These are phyloP conservation scores for Ormosia semicastrata DNA, from an alignment of 306 rosid species.

Conservation along the genomic window DNA sequence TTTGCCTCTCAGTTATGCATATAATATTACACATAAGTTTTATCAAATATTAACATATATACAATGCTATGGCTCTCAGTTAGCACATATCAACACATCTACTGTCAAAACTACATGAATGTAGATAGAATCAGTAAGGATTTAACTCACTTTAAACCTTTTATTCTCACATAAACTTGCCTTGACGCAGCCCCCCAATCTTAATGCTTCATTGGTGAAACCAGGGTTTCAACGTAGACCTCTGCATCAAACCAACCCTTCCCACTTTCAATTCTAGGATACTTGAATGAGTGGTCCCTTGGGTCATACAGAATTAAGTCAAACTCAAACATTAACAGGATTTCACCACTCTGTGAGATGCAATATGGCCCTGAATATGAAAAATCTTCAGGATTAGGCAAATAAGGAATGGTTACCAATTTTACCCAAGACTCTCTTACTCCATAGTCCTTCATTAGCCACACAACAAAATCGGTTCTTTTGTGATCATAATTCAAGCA, in stretches of 20 bases:
- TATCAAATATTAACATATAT: constrained; percentile 12
- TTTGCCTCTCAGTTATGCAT: constrained; percentile 4
- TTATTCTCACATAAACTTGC: constrained; percentile 18
- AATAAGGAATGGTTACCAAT: constrained; percentile 46
- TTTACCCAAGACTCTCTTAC: constrained; percentile 43
- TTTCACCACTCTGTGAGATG: constrained; percentile 42
- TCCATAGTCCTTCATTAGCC: constrained; percentile 51
- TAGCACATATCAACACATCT: constrained; percentile 23
- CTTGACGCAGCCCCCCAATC: not conserved
- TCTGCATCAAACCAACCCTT: constrained; percentile 62
- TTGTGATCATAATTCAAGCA: constrained; percentile 49
- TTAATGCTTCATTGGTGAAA: constrained; percentile 40
- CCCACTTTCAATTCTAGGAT: constrained; percentile 49
- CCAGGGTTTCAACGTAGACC: constrained; percentile 49
- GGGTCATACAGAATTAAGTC: constrained; percentile 46
- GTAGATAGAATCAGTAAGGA: not conserved
- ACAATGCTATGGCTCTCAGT: constrained; percentile 22
- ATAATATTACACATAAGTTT: not conserved
- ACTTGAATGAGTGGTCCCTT: constrained; percentile 36
- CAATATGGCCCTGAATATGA: constrained; percentile 46
- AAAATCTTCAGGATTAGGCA: constrained; percentile 52
- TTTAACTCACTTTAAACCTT: constrained; percentile 6
- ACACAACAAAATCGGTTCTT: constrained; percentile 42
- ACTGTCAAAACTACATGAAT: constrained; percentile 9
- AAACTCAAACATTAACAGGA: constrained; percentile 53